A percentile compares a stretch with the other conserved stretches of the same genome.
These are phyloP conservation scores for Entomortierella parvispora DNA, from an alignment of 192 early-diverging fungal species.

Conservation along the genomic window DNA sequence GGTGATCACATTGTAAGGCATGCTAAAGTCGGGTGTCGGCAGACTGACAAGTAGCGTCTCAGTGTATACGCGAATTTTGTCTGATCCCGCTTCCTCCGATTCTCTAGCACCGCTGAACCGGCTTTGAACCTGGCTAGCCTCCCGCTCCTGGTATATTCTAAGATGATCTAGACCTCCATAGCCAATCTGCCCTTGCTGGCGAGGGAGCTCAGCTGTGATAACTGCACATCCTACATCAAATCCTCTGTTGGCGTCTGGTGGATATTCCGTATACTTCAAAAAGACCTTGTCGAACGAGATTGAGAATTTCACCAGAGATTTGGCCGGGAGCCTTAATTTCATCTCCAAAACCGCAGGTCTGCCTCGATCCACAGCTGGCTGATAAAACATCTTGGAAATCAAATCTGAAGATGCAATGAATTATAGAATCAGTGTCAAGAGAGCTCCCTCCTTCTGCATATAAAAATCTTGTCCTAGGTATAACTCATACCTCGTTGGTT, in stretches of 20 bases:
- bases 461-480: too few relatives aligned
- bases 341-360: conserved; percentile 87
- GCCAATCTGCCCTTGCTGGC: conserved; percentile 35
- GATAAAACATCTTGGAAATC: conserved; percentile 70
- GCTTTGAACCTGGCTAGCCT: conserved; percentile 27
- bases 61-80: conserved; percentile 73
- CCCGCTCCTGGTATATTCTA: conserved; percentile 40
- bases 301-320: conserved; percentile 72
- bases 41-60: conserved; percentile 88
- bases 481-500: conserved; percentile 12
- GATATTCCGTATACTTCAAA: conserved; percentile 95
- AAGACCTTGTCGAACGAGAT: conserved; percentile 93
- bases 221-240: conserved; percentile 89
- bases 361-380: conserved; percentile 82
- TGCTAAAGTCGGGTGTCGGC: conserved; percentile 97
- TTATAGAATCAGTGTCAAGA: too few relatives aligned
- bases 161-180: conserved; percentile 45
- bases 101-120: not conserved
- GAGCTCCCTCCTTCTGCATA: too few relatives aligned
- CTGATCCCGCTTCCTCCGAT: not conserved
- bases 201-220: conserved; percentile 51
- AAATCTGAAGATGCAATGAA: too few relatives aligned
- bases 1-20: conserved; percentile 99
- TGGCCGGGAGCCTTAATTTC: conserved; percentile 70
- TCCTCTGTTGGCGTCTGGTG: conserved; percentile 95